Base-by-base conservation (phyloP, 2,329 filamentous ascomycete species). In the Epichloe glyceriae region DNA sequence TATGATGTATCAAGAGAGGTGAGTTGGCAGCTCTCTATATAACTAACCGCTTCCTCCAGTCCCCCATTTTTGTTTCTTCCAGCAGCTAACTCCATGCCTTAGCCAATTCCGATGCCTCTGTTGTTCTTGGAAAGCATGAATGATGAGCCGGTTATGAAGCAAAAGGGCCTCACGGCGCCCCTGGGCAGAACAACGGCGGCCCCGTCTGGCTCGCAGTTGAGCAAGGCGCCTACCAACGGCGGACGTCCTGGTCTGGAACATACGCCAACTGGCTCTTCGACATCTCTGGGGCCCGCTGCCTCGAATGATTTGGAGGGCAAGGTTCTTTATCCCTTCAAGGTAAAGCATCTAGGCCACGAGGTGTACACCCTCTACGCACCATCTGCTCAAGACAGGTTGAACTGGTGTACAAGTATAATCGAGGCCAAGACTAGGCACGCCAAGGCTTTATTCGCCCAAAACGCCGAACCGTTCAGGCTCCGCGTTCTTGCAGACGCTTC, bases 401-500 rank as follows among this genome's bases (percentile, higher is more conserved):
- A 95, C 46, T 98, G 94, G 94, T 95, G 88, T 61, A 82, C 82
- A 56, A 95, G 89, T 68, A 95, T 98, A 59, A 84, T 94, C 44
- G 86, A 95, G 66, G 93, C 93, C 34, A 98, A 98, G 73, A 95
- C 89, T 6, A 83, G 85, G 53, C 90, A 98, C 64, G 93, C 93
- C 20, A 85, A 88, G 48, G 87, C 90, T 3, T 73, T 97, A 5
- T 86, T 87, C 66, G 82, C 86, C 4, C 93, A 98, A 62, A 95
- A 97, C 62, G 91, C 93, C 0, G 93, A 98, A 65, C 93, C 93
- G 0, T 98, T 98, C 76, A 79, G 88, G 47, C 72, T 98, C 7
- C 83, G 88, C 20, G 89, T 98, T 8, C 83, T 98, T 64, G 90
- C 93, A 0, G 93, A 98, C 63, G 85, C 86, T 42, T 87, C 90